phyloP scores from a whole-genome alignment of 1,284 basidiomycete genomes.

The Trametes pubescens region DNA sequence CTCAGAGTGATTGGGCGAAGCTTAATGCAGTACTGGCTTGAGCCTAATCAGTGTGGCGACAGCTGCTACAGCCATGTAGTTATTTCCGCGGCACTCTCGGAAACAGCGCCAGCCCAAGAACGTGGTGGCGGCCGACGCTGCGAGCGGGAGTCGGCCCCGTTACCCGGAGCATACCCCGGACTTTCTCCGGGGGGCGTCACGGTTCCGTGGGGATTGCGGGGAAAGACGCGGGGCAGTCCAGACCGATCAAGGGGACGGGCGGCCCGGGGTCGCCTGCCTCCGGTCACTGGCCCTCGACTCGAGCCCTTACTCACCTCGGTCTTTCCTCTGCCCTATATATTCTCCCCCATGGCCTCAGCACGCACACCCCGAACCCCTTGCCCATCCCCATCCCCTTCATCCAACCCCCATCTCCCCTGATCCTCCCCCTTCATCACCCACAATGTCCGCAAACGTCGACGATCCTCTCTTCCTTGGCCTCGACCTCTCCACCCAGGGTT shows the following conservation, averaged over 20 bases:
- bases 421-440: conserved; percentile 13
- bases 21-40: no score
- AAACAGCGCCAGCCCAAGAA: neutral
- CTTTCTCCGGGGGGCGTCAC: conserved; percentile 16
- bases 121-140: neutral
- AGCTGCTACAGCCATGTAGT: no score
- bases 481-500: conserved; percentile 88
- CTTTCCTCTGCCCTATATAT: conserved; percentile 22
- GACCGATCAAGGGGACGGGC: conserved; percentile 7
- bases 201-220: conserved; percentile 28
- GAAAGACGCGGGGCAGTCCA: conserved; percentile 18
- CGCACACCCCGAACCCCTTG: neutral
- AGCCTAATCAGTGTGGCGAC: no score
- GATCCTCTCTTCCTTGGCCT: conserved; percentile 80
- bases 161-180: conserved; percentile 1
- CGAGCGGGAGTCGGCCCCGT: no score
- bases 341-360: conserved; percentile 6
- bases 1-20: no score
- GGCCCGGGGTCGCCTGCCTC: conserved; percentile 6
- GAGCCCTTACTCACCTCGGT: conserved; percentile 1
- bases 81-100: neutral
- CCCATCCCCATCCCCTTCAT: neutral
- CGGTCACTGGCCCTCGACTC: neutral
- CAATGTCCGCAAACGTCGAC: conserved; percentile 22
- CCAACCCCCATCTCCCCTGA: conserved; percentile 4